Conservation (phyloP, 352 stramenopile genomes). For the Pythium scleroteichum region DNA sequence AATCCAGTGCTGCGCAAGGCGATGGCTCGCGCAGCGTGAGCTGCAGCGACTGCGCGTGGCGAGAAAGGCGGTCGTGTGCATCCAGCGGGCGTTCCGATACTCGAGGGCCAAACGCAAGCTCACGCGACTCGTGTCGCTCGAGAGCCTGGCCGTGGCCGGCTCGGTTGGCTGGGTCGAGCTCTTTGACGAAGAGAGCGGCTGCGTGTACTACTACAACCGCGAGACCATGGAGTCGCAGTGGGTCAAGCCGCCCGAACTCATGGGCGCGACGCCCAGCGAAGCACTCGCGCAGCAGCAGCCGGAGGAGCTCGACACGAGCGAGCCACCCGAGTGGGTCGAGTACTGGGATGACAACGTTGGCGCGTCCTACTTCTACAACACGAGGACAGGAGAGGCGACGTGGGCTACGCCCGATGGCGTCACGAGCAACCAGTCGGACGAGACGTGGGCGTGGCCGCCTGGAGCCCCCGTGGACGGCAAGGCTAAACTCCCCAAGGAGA, state of each 20-base stretch:
- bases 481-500: constrained; percentile 3
- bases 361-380: constrained; percentile 72
- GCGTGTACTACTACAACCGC: constrained; percentile 70
- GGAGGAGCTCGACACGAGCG: constrained; percentile 9
- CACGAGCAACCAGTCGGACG: constrained; percentile 20
- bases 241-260: constrained; percentile 40
- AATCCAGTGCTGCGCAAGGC: constrained; percentile 41
- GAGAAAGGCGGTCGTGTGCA: constrained; percentile 35
- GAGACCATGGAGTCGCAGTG: constrained; percentile 53
- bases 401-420: constrained; percentile 49
- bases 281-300: not conserved
- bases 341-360: constrained; percentile 74
- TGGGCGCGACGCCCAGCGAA: constrained; percentile 20
- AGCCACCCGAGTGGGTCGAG: constrained; percentile 57
- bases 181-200: constrained; percentile 65
- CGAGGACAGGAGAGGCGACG: constrained; percentile 61
- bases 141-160: constrained; percentile 17
- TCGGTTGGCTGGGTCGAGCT: constrained; percentile 60
- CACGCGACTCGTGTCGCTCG: constrained; percentile 33
- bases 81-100: constrained; percentile 63
- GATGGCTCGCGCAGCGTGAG: constrained; percentile 37
- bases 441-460: constrained; percentile 16
- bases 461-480: constrained; percentile 20
- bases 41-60: constrained; percentile 27
- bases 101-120: constrained; percentile 42